These are phyloP conservation scores for Arxiozyma slooffiae DNA, from an alignment of 1,139 yeast species.

Conservation along the genomic window DNA sequence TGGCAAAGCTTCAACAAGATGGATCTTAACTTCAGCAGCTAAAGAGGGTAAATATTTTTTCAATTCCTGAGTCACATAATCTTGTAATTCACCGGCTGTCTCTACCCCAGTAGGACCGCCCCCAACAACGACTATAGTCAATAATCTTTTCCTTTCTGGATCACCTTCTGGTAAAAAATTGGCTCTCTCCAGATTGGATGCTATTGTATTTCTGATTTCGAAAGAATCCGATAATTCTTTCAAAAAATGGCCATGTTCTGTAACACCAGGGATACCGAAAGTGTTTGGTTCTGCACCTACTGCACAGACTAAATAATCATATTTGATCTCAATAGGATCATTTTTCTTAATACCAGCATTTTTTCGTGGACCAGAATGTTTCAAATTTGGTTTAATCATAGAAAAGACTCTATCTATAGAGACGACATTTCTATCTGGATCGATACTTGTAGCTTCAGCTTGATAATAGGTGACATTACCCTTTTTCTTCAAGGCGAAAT, in stretches of 20 bases:
- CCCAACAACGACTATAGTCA: constrained; percentile 73
- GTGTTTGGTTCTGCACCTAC: constrained; percentile 82
- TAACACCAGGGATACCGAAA: constrained; percentile 73
- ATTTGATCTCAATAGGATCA: constrained; percentile 35
- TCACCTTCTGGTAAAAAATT: constrained; percentile 64
- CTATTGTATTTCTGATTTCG: constrained; percentile 62
- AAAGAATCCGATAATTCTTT: constrained; percentile 80
- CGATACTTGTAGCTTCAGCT: constrained; percentile 83
- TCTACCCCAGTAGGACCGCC: constrained; percentile 95
- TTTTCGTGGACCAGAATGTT: constrained; percentile 12
- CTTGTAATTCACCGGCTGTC: constrained; percentile 84
- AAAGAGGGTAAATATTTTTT: constrained; percentile 81
- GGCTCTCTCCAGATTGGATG: constrained; percentile 69
- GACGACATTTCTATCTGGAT: constrained; percentile 58
- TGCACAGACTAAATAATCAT: constrained; percentile 71
- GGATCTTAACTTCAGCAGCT: constrained; percentile 71
- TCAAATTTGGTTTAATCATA: constrained; percentile 15
- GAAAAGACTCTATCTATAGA: constrained; percentile 40
- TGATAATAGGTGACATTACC: constrained; percentile 83
- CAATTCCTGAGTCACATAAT: constrained; percentile 85
- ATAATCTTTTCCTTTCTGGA: constrained; percentile 63
- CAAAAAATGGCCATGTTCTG: constrained; percentile 69
- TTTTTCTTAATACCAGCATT: constrained; percentile 28
- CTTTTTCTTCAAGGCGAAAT: constrained; percentile 64
- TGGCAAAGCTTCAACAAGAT: constrained; percentile 84